Percentiles rank a stretch among this genome's conserved stretches.
phyloP scores from a whole-genome alignment of 805 yeast genomes.

The Maudiozyma serrabonitensis region DNA sequence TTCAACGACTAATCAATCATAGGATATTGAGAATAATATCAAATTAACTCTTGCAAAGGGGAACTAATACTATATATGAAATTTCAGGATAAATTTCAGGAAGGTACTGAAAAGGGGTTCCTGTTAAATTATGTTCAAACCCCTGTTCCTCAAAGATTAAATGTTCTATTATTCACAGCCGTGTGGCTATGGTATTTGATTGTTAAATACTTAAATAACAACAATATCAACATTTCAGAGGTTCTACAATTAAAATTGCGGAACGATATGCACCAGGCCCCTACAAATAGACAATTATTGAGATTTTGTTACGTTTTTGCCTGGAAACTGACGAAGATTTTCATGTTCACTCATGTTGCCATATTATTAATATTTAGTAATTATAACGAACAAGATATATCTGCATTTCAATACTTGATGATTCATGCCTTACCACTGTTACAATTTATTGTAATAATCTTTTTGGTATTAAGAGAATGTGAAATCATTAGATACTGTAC shows the following conservation, averaged over 20 bases:
- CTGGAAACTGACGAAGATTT: conserved; percentile 13
- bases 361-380: conserved; percentile 3
- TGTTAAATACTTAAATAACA: conserved; percentile 31
- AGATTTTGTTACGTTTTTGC: conserved; percentile 23
- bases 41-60: no score
- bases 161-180: conserved; percentile 41
- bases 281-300: conserved; percentile 34
- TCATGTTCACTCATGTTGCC: conserved; percentile 16
- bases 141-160: conserved; percentile 45
- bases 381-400: neutral
- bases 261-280: conserved; percentile 13
- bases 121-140: neutral
- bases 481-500: conserved; percentile 32
- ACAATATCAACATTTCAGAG: conserved; percentile 35
- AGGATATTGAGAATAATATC: no score
- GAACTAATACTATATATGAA: no score
- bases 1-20: neutral
- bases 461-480: conserved; percentile 24
- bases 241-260: conserved; percentile 17
- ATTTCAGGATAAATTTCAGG: neutral
- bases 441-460: conserved; percentile 13
- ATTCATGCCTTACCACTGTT: conserved; percentile 9
- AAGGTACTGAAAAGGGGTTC: neutral
- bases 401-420: neutral
- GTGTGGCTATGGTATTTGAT: conserved; percentile 45